phyloP scores from a whole-genome alignment of 2,329 filamentous ascomycete genomes.

The Exserohilum turcica region DNA sequence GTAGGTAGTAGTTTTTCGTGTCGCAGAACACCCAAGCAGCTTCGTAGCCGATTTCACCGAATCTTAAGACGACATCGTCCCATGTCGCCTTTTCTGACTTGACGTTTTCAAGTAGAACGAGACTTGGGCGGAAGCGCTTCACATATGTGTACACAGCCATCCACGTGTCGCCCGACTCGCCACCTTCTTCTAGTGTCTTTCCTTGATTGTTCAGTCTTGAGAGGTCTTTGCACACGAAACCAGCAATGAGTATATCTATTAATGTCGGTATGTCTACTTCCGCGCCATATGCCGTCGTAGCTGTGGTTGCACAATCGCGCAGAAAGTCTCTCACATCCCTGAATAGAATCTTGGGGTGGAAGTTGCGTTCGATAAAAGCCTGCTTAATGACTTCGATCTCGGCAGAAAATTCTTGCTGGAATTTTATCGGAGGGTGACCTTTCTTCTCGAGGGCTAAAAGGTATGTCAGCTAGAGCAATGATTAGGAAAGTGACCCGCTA shows the following conservation, averaged over 20 bases:
- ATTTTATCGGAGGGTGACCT: slow-evolving; percentile 13
- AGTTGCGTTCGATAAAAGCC: slow-evolving; percentile 56
- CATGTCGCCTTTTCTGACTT: slow-evolving; percentile 59
- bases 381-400: slow-evolving; percentile 56
- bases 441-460: slow-evolving; percentile 18
- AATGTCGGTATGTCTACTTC: slow-evolving; percentile 60
- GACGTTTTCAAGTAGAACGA: slow-evolving; percentile 78
- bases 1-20: slow-evolving; percentile 73
- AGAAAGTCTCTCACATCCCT: slow-evolving; percentile 54
- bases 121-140: slow-evolving; percentile 59
- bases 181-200: slow-evolving; percentile 59
- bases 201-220: slow-evolving; percentile 66
- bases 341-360: slow-evolving; percentile 50
- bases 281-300: slow-evolving; percentile 69
- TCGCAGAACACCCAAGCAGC: slow-evolving; percentile 60
- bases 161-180: slow-evolving; percentile 71
- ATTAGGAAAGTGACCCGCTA: not conserved
- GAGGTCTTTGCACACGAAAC: slow-evolving; percentile 78
- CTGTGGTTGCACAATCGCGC: slow-evolving; percentile 54
- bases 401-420: slow-evolving; percentile 53
- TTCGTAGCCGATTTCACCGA: slow-evolving; percentile 61
- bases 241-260: slow-evolving; percentile 71
- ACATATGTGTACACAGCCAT: slow-evolving; percentile 65
- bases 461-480: not conserved
- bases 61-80: slow-evolving; percentile 55